Evolutionary conservation across 768 basidiomycete genomes (phyloP).

Genomic region (Leccinum variicolor): DNA sequence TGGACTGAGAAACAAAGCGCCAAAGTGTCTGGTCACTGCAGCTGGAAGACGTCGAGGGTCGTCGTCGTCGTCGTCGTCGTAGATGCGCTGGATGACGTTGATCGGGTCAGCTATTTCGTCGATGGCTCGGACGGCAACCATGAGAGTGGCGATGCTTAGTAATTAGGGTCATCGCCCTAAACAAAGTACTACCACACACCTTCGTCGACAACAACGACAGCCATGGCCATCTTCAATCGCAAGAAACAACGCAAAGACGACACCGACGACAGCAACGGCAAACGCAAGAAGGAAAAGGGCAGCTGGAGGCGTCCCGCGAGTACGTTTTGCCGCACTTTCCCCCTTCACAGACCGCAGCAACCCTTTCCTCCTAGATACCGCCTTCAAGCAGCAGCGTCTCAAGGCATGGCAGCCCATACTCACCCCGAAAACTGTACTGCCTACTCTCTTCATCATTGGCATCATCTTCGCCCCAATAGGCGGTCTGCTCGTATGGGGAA

Average conservation of each 20-base stretch:
- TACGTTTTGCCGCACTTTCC: conserved; percentile 36
- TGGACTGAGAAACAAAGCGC: conserved; percentile 36
- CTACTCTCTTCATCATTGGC: conserved; percentile 93
- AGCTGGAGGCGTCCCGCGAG: conserved; percentile 82
- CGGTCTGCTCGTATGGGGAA: conserved; percentile 91
- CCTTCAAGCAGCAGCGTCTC: conserved; percentile 98
- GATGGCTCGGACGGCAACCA: conserved; percentile 51
- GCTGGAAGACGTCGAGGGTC: conserved; percentile 34
- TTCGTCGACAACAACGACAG: conserved; percentile 16
- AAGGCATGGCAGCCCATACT: conserved; percentile 99
- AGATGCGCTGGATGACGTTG: conserved; percentile 47
- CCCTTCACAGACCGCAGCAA: conserved; percentile 13
- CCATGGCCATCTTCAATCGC: conserved; percentile 60
- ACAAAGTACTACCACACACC: conserved; percentile 2
- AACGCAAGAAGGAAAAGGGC: conserved; percentile 78
- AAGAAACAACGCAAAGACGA: conserved; percentile 39
- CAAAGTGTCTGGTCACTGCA: conserved; percentile 47
- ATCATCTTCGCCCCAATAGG: conserved; percentile 96
- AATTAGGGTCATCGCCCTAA: conserved; percentile 2
- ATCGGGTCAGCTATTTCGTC: conserved; percentile 52
- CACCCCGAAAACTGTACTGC: conserved; percentile 95
- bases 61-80: conserved; percentile 24
- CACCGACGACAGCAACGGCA: conserved; percentile 39
- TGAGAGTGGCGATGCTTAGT: conserved; percentile 25
- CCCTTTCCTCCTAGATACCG: conserved; percentile 63